Evolutionary conservation across 2,329 filamentous ascomycete genomes (phyloP).

Genomic region (Neopestalotiopsis clavispora): DNA sequence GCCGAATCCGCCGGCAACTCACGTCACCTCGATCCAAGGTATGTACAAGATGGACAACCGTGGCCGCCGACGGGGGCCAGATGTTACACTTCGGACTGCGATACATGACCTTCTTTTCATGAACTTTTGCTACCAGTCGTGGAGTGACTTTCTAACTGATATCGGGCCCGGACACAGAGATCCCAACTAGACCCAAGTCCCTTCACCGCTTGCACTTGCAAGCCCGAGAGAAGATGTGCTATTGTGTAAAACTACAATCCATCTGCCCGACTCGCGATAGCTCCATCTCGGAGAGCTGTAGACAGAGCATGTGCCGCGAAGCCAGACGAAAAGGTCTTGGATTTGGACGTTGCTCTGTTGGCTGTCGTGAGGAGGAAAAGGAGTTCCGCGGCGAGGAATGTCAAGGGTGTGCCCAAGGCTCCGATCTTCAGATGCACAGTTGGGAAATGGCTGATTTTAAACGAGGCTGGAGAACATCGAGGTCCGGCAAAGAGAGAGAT

Average conservation of each 20-base stretch:
- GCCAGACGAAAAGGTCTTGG: constrained; percentile 17
- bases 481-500: neutral
- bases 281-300: constrained; percentile 21
- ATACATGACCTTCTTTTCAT: neutral
- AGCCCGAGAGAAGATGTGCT: constrained; percentile 20
- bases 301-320: constrained; percentile 23
- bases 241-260: constrained; percentile 20
- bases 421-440: constrained; percentile 21
- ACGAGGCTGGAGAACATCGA: constrained; percentile 22
- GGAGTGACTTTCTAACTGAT: no score
- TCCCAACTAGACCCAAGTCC: neutral
- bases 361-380: constrained; percentile 21
- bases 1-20: neutral
- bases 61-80: neutral
- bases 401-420: constrained; percentile 18
- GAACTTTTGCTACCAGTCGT: neutral
- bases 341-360: constrained; percentile 23
- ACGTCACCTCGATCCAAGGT: neutral
- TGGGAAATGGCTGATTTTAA: constrained; percentile 23
- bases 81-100: neutral
- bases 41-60: neutral
- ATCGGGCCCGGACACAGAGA: no score
- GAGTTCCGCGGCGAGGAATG: constrained; percentile 27
- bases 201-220: neutral
- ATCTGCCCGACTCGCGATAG: constrained; percentile 24